These are phyloP conservation scores for Thraustochytrium sp. DNA, from an alignment of 352 stramenopile genomes.

Conservation along the genomic window DNA sequence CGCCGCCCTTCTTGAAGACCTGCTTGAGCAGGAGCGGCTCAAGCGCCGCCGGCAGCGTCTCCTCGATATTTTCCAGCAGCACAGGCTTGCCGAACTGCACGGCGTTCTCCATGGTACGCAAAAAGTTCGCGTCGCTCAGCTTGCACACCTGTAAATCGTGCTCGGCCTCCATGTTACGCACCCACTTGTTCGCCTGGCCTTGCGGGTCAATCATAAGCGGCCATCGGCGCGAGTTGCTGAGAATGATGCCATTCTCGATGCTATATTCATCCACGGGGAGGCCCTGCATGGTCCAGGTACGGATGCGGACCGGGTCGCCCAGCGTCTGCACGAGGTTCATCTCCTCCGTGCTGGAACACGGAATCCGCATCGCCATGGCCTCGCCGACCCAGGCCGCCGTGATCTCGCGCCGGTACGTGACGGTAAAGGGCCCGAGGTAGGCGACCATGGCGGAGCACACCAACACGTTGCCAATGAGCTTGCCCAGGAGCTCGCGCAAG, in stretches of 20 bases:
- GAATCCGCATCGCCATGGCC: conserved; percentile 61
- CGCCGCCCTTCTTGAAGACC: conserved; percentile 78
- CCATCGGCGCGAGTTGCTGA: conserved; percentile 81
- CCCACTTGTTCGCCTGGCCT: conserved; percentile 88
- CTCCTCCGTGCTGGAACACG: conserved; percentile 1
- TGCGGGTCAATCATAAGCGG: conserved; percentile 93
- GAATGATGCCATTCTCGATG: conserved; percentile 91
- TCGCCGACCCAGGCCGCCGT: conserved; percentile 67
- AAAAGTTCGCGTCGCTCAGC: conserved; percentile 81
- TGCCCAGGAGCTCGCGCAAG: conserved; percentile 69
- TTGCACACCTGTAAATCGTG: conserved; percentile 79
- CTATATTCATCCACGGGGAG: conserved; percentile 89
- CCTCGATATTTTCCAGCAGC: conserved; percentile 75
- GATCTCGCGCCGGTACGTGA: conserved; percentile 69
- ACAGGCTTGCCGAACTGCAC: conserved; percentile 88
- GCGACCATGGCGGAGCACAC: conserved; percentile 77
- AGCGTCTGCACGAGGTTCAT: conserved; percentile 70
- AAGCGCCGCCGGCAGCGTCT: conserved; percentile 76
- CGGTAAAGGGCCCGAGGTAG: conserved; percentile 81
- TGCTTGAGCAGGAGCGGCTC: conserved; percentile 88
- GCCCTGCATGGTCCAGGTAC: conserved; percentile 84
- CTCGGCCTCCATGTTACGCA: conserved; percentile 86
- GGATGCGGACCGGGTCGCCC: conserved; percentile 82
- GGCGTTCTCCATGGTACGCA: conserved; percentile 89
- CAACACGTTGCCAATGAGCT: conserved; percentile 80